Percentiles rank a stretch among this genome's conserved stretches.
Conservation (phyloP, 768 basidiomycete genomes). For the Termitomyces sp. region DNA sequence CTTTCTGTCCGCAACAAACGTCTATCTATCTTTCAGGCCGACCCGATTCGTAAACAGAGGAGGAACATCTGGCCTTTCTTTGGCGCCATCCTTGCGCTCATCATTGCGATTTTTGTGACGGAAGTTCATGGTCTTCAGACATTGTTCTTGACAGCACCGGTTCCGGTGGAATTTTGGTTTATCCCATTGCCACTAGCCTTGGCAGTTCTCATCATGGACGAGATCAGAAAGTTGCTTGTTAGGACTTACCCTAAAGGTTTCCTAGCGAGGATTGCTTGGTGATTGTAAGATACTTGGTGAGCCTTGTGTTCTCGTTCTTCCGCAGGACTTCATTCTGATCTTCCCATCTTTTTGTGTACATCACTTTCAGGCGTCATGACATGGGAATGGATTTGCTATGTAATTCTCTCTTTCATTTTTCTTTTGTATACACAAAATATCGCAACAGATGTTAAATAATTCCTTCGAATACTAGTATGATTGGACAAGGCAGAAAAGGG, state of each 20-base stretch:
- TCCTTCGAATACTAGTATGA: neutral
- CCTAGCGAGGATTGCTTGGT: neutral
- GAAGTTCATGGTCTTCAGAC: neutral
- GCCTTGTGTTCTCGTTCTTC: neutral
- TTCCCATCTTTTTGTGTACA: neutral
- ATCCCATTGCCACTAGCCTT: neutral
- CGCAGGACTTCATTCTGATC: neutral
- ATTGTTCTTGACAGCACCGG: neutral
- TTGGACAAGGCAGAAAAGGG: neutral
- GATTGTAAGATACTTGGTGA: neutral
- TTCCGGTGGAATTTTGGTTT: neutral
- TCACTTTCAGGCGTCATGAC: neutral
- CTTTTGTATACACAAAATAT: neutral
- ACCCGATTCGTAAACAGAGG: neutral
- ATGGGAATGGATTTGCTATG: neutral
- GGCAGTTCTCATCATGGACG: neutral
- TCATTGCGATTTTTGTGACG: constrained; percentile 1
- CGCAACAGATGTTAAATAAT: neutral
- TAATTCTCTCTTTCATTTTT: neutral
- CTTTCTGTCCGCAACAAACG: neutral
- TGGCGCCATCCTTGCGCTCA: neutral
- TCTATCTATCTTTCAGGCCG: neutral
- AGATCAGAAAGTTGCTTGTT: neutral
- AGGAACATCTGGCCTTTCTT: neutral
- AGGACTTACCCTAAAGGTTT: neutral